Evolutionary conservation across 2,329 filamentous ascomycete species (phyloP).

Genomic region (Sporothrix dimorphospora): DNA sequence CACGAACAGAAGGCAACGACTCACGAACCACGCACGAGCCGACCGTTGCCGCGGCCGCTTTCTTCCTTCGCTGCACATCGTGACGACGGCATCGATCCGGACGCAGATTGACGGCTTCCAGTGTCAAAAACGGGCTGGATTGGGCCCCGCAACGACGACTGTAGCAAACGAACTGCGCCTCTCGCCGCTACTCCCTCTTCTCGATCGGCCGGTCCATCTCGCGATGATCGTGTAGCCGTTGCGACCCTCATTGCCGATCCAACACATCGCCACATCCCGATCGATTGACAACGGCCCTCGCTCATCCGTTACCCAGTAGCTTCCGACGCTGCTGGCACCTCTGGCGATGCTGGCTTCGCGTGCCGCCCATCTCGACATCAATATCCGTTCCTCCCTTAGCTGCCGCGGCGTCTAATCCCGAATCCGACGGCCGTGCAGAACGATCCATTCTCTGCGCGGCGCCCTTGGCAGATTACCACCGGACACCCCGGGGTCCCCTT

Average conservation of each 20-base stretch:
- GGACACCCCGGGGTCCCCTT: neutral
- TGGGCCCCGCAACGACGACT: neutral
- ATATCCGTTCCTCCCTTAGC: neutral
- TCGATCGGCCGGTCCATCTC: neutral
- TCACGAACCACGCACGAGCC: neutral
- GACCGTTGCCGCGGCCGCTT: neutral
- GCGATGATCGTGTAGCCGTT: slow-evolving; percentile 19
- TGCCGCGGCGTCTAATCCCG: slow-evolving; percentile 5
- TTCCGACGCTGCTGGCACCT: slow-evolving; percentile 1
- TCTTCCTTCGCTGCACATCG: neutral
- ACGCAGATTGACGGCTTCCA: neutral
- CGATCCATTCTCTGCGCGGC: neutral
- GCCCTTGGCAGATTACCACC: neutral
- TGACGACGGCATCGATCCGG: neutral
- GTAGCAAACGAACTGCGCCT: neutral
- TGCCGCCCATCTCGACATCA: neutral
- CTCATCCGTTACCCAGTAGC: neutral
- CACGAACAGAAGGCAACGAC: neutral
- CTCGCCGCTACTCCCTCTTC: neutral
- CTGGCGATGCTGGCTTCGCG: slow-evolving; percentile 15
- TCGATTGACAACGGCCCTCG: neutral
- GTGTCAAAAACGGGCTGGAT: neutral
- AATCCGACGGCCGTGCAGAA: slow-evolving; percentile 8
- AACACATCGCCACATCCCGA: neutral
- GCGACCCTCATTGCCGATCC: slow-evolving; percentile 15